Percentiles rank a stretch among this genome's conserved stretches.
Conservation (phyloP, 805 yeast species). For the Blastobotrys americana region DNA sequence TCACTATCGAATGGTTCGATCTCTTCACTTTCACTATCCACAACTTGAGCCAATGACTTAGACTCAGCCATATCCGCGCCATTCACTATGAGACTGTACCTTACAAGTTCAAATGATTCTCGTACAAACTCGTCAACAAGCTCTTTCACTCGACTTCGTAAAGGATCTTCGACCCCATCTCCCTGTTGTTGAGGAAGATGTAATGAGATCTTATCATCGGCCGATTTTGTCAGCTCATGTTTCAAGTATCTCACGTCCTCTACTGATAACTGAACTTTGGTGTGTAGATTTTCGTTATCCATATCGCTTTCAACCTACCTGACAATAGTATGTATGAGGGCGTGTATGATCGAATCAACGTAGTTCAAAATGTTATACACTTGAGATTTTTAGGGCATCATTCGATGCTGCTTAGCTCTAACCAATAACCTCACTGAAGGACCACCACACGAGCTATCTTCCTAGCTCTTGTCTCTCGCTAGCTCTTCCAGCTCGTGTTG, state of each 20-base stretch:
- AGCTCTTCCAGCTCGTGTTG: too few relatives aligned
- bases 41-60: slow-evolving; percentile 19
- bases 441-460: too few relatives aligned
- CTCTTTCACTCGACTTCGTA: slow-evolving; percentile 39
- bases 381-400: too few relatives aligned
- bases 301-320: too few relatives aligned
- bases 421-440: too few relatives aligned
- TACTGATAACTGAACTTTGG: slow-evolving; percentile 39
- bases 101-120: slow-evolving; percentile 51
- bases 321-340: too few relatives aligned
- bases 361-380: too few relatives aligned
- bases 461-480: too few relatives aligned
- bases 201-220: slow-evolving; percentile 40
- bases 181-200: slow-evolving; percentile 29
- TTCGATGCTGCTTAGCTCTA: too few relatives aligned
- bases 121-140: slow-evolving; percentile 34
- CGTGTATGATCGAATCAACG: too few relatives aligned
- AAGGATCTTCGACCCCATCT: slow-evolving; percentile 34
- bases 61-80: slow-evolving; percentile 37
- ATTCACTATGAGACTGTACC: slow-evolving; percentile 50
- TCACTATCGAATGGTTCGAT: slow-evolving; percentile 67
- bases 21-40: slow-evolving; percentile 28
- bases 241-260: slow-evolving; percentile 49
- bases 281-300: slow-evolving; percentile 10
- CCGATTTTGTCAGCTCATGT: slow-evolving; percentile 36